Evolutionary conservation across 306 rosid genomes (phyloP), one percentile per base, ranked within the genome.

Genomic region (Sicyos baderoa): DNA sequence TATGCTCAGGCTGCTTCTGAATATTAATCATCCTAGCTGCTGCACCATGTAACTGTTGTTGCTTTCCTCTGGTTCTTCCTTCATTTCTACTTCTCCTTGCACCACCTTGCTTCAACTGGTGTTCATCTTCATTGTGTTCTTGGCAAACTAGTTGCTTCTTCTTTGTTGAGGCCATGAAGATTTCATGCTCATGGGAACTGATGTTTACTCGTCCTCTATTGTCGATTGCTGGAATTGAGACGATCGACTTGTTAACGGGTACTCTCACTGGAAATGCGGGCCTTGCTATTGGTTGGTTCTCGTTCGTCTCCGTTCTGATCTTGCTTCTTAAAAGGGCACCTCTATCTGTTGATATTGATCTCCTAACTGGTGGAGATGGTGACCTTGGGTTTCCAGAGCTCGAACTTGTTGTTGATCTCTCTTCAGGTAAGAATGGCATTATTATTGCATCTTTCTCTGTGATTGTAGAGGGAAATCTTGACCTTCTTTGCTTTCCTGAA

Each of bases 291-390:
- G 88, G 87, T 75, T 81, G 96, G 78, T 75, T 83, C 12, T 92
- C 96, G 4, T 55, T 0, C 68, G 81, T 71, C 45, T 92, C 96
- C 19, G 18, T 37, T 76, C 81, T 86, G 35, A 73, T 47, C 82
- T 82, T 86, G 91, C 83, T 78, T 81, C 79, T 92, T 25, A 82
- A 76, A 73, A 78, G 66, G 17, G 89, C 78, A 11, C 96, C 97
- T 82, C 98, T 82, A 21, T 89, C 98, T 1, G 96, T 89, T 29
- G 98, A 92, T 64, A 89, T 5, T 76, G 98, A 93, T 82, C 97
- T 85, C 68, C 88, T 85, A 49, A 86, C 70, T 3, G 98, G 88
- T 64, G 98, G 95, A 16, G 97, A 89, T 18, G 96, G 97, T 63
- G 95, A 82, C 76, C 95, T 87, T 27, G 63, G 81, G 56, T 78